Conservation (phyloP, 164 flowering plant species). For the Umbilicus rupestris region DNA sequence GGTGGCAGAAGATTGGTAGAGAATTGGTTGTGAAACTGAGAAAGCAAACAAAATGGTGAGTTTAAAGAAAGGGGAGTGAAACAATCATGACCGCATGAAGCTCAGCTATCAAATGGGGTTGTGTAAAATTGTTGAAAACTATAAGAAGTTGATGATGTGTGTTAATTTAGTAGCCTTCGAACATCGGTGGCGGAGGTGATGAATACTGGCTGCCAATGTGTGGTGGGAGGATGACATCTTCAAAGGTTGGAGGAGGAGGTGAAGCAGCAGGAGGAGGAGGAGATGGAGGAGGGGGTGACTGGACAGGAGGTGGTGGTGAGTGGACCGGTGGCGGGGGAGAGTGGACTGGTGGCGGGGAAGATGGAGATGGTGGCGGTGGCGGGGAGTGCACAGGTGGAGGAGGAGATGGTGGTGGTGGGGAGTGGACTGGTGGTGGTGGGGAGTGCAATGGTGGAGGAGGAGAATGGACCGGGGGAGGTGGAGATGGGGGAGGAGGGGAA, state of each 20-base stretch:
- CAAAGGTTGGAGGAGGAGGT: slow-evolving; percentile 16
- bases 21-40: too few species aligned
- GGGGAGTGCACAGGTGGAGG: slow-evolving; percentile 12
- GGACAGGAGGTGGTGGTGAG: slow-evolving; percentile 17
- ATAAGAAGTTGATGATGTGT: not conserved
- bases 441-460: slow-evolving; percentile 19
- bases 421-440: slow-evolving; percentile 16
- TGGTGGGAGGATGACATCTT: slow-evolving; percentile 28
- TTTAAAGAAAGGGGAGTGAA: not conserved
- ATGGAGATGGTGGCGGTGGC: slow-evolving; percentile 12
- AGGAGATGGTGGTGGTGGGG: slow-evolving; percentile 13
- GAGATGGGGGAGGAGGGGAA: slow-evolving; percentile 11
- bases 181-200: slow-evolving; percentile 58
- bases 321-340: slow-evolving; percentile 15
- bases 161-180: slow-evolving; percentile 34
- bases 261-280: slow-evolving; percentile 17
- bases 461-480: slow-evolving; percentile 17
- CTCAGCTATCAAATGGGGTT: not conserved
- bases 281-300: slow-evolving; percentile 15
- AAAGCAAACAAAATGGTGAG: not conserved
- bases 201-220: slow-evolving; percentile 28
- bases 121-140: not conserved
- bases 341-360: slow-evolving; percentile 19
- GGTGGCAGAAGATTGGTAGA: too few species aligned
- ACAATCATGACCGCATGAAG: not conserved